These are phyloP conservation scores for Malus hybrid DNA, from an alignment of 331 rosid species.

Conservation along the genomic window DNA sequence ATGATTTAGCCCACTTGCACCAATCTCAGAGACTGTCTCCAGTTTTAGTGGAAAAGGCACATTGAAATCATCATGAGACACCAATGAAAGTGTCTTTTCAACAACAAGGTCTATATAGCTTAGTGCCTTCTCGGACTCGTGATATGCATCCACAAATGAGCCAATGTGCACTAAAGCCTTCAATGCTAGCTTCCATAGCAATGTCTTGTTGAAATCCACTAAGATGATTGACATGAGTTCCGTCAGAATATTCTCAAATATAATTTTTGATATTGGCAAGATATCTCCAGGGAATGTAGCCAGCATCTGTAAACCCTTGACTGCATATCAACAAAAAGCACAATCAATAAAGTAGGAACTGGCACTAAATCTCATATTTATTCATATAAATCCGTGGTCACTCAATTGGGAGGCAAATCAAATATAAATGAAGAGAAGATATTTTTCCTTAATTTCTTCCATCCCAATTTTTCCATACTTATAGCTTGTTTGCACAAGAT, in stretches of 20 bases:
- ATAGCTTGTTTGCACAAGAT: background rate
- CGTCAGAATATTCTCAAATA: slow-evolving; percentile 55
- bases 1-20: slow-evolving; percentile 56
- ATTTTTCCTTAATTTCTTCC: background rate
- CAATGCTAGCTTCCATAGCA: slow-evolving; percentile 63
- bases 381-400: background rate
- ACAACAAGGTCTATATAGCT: slow-evolving; percentile 52
- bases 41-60: slow-evolving; percentile 64
- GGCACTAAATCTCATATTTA: background rate
- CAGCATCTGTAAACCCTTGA: slow-evolving; percentile 73
- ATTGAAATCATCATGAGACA: slow-evolving; percentile 40
- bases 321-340: slow-evolving; percentile 40
- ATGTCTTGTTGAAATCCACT: slow-evolving; percentile 35
- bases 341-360: slow-evolving; percentile 17
- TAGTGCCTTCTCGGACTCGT: slow-evolving; percentile 50
- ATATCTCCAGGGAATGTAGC: slow-evolving; percentile 61
- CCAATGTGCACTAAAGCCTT: slow-evolving; percentile 71
- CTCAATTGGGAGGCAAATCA: background rate
- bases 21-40: slow-evolving; percentile 62
- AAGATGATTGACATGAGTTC: slow-evolving; percentile 62
- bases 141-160: slow-evolving; percentile 40
- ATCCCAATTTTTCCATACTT: background rate
- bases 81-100: slow-evolving; percentile 45
- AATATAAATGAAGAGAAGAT: background rate
- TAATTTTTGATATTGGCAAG: slow-evolving; percentile 48